Conservation (phyloP, 2,329 filamentous ascomycete species). For the Beauveria rudraprayagi region DNA sequence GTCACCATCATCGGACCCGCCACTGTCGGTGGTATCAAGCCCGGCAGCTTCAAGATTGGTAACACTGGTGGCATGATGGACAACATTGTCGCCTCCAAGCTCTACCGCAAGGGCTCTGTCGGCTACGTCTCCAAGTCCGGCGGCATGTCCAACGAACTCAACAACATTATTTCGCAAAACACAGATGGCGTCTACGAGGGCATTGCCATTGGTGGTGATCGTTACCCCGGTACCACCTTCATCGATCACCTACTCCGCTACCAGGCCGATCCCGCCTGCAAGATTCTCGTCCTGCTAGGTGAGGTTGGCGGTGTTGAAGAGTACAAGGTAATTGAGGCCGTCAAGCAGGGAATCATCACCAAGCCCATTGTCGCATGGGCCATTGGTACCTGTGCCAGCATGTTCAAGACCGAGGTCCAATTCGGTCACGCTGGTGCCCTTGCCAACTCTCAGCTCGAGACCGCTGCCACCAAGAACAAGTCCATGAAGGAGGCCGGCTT, state of each 20-base stretch:
- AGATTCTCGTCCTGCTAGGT: conserved; percentile 91
- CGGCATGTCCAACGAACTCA: conserved; percentile 99
- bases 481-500: conserved; percentile 92
- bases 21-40: conserved; percentile 98
- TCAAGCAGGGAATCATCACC: conserved; percentile 88
- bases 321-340: conserved; percentile 98
- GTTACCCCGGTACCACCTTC: conserved; percentile 98
- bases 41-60: conserved; percentile 98
- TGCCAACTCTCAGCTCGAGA: conserved; percentile 99
- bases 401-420: conserved; percentile 99
- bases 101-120: conserved; percentile 98
- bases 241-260: conserved; percentile 97
- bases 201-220: conserved; percentile 97
- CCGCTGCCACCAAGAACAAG: conserved; percentile 93
- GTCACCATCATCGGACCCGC: conserved; percentile 98
- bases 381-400: conserved; percentile 96
- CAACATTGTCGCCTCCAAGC: conserved; percentile 99
- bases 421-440: conserved; percentile 98
- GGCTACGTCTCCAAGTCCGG: conserved; percentile 99
- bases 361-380: conserved; percentile 99
- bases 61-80: conserved; percentile 99
- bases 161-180: conserved; percentile 97
- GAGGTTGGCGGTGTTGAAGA: conserved; percentile 99
- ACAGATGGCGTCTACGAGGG: conserved; percentile 98
- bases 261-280: conserved; percentile 94